Conservation (phyloP, 441 rosid species). For the Lepidium campestre region DNA sequence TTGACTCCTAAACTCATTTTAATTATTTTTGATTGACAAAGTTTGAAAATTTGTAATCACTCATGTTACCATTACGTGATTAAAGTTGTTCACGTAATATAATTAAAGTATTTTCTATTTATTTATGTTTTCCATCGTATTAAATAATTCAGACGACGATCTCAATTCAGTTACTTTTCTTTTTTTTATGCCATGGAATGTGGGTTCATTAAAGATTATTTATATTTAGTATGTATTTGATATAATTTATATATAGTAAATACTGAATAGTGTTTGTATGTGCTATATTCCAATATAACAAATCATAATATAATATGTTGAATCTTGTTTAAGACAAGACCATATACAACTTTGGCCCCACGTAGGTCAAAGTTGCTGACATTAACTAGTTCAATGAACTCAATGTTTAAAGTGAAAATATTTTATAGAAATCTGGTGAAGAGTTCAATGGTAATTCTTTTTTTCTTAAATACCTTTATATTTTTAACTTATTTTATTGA, state of each 20-base stretch:
- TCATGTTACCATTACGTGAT: conserved; percentile 13
- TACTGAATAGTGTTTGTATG: neutral
- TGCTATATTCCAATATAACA: neutral
- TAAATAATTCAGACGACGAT: neutral
- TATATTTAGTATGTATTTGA: neutral
- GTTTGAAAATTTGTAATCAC: neutral
- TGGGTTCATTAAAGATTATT: neutral
- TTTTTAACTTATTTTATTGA: neutral
- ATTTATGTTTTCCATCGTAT: too few relatives aligned
- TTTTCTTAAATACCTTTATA: neutral
- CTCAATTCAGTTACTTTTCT: neutral
- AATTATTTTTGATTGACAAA: neutral
- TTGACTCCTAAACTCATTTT: neutral
- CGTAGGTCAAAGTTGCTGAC: conserved; percentile 16
- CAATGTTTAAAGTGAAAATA: neutral
- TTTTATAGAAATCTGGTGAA: conserved; percentile 5
- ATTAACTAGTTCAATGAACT: neutral
- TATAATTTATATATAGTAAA: neutral
- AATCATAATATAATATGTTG: conserved; percentile 1
- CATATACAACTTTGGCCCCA: conserved; percentile 5
- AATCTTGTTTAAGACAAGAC: conserved; percentile 15
- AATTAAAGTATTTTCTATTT: too few relatives aligned
- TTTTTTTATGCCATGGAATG: neutral
- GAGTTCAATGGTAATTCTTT: neutral
- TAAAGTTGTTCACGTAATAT: too few relatives aligned